Percentiles rank a stretch among this genome's conserved stretches.
Conservation (phyloP, 1,284 basidiomycete genomes). For the Ceratobasidium sp. region DNA sequence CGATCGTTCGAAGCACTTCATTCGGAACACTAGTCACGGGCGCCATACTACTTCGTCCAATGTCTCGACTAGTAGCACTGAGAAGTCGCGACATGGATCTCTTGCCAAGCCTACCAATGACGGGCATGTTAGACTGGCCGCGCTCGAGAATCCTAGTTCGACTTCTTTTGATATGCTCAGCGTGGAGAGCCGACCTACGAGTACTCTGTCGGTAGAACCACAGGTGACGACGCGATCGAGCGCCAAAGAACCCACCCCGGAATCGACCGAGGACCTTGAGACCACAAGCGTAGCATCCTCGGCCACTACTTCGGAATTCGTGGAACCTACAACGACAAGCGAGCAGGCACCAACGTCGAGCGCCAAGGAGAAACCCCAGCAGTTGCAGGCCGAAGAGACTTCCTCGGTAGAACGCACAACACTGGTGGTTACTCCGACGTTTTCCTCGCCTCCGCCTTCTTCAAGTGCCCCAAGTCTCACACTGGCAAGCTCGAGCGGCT, state of each 20-base stretch:
- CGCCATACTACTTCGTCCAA: neutral
- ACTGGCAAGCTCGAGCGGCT: neutral
- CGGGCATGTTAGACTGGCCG: neutral
- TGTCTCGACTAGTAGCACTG: neutral
- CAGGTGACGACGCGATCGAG: neutral
- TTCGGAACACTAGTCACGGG: neutral
- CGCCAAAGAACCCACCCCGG: neutral
- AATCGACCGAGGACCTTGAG: neutral
- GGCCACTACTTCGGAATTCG: neutral
- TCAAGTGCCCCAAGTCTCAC: neutral
- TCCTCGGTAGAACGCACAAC: conserved; percentile 25
- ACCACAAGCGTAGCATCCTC: neutral
- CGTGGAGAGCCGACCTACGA: conserved; percentile 12
- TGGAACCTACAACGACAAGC: neutral
- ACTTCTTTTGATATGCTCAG: conserved; percentile 34
- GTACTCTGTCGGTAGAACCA: neutral
- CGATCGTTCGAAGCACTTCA: neutral
- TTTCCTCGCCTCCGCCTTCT: conserved; percentile 4
- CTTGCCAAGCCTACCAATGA: neutral
- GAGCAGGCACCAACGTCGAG: neutral
- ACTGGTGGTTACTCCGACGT: conserved; percentile 15
- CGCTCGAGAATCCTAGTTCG: neutral
- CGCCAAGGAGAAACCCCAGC: neutral
- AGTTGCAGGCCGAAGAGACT: conserved; percentile 12
- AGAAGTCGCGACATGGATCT: neutral